Conservation (phyloP, 2,329 filamentous ascomycete genomes). For the Ophiostoma piceae region DNA sequence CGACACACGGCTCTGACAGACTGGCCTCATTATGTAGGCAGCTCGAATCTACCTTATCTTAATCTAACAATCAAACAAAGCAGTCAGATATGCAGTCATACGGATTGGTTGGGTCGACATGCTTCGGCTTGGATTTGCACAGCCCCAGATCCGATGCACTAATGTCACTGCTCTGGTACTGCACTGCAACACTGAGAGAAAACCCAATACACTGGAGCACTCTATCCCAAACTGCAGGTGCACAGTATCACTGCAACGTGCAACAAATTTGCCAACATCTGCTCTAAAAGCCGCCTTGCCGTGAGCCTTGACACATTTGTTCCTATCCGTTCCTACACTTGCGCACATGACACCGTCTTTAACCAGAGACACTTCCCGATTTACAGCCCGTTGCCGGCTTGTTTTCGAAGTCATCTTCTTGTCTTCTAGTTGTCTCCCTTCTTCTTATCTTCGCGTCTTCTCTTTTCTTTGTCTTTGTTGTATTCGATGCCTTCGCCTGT, state of each 20-base stretch:
- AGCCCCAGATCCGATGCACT: neutral
- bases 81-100: neutral
- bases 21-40: neutral
- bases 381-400: no score
- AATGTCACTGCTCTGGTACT: neutral
- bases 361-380: no score
- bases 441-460: no score
- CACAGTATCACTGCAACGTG: neutral
- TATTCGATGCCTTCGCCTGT: neutral
- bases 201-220: constrained; percentile 1
- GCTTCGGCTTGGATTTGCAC: neutral
- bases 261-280: neutral
- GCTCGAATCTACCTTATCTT: neutral
- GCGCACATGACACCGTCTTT: neutral
- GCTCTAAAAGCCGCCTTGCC: neutral
- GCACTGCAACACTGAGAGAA: neutral
- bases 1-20: neutral
- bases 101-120: neutral
- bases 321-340: neutral
- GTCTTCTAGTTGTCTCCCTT: no score
- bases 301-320: neutral
- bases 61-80: neutral
- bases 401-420: no score
- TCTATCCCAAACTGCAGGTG: neutral
- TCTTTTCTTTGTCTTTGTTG: neutral